phyloP scores from a whole-genome alignment of 768 basidiomycete genomes.

The Suillus plorans region DNA sequence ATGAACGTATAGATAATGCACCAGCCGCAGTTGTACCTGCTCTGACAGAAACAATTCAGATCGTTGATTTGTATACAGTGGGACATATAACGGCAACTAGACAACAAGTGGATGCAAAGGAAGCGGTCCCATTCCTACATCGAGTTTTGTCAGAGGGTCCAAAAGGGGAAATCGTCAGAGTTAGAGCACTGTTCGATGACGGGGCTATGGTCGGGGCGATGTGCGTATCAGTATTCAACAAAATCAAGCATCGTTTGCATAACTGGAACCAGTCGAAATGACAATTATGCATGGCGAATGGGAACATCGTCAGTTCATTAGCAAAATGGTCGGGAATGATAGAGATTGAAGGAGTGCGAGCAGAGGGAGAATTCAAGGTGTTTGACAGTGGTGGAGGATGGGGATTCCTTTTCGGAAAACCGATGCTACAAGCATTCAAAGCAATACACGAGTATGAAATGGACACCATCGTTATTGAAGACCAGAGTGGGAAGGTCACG shows the following conservation, averaged over 20 bases:
- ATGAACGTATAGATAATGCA: neutral
- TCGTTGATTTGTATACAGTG: neutral
- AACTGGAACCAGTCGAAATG: conserved; percentile 13
- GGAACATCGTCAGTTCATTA: conserved; percentile 8
- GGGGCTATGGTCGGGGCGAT: conserved; percentile 33
- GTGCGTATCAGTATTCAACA: conserved; percentile 10
- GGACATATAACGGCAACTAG: neutral
- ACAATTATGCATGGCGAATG: conserved; percentile 34
- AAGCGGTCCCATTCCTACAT: neutral
- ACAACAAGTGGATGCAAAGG: neutral
- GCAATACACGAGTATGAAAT: conserved; percentile 25
- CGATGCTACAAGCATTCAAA: conserved; percentile 19
- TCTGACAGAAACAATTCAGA: neutral
- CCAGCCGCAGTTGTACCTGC: too few species aligned
- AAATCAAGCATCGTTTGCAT: conserved; percentile 10
- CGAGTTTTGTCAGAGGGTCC: conserved; percentile 10
- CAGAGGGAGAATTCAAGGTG: conserved; percentile 6
- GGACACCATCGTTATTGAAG: neutral
- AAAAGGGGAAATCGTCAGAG: conserved; percentile 11
- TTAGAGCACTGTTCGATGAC: conserved; percentile 27
- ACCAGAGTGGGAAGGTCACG: neutral
- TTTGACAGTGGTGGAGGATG: conserved; percentile 27
- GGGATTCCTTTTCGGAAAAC: conserved; percentile 32
- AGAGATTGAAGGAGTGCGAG: neutral
- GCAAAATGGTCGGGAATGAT: conserved; percentile 11